Evolutionary conservation across 148 eudicot species (phyloP), one percentile per base, ranked within the genome.

Genomic region (Oxyria digyna): DNA sequence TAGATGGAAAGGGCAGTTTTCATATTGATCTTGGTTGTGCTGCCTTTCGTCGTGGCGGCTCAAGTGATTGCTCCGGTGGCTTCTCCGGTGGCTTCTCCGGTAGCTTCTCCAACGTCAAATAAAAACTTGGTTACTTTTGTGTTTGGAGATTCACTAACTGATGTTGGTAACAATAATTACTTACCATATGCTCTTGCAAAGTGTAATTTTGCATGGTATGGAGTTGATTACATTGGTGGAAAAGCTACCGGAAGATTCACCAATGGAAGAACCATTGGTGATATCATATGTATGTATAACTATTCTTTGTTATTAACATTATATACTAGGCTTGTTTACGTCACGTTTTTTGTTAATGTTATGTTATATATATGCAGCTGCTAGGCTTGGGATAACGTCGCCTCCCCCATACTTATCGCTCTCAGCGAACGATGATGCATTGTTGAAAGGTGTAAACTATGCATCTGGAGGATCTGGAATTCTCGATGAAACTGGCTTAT

Each of bases 401-500:
- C 91, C 98, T 9, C 98, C 98, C 0, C 81, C 98, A 3, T 92
- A 81, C 69, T 89, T 92, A 63, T 92, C 98, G 11, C 72, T 92
- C 54, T 50, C 84, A 8, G 78, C 82, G 9, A 78, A 76, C 11
- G 91, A 84, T 6, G 85, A 87, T 76, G 86, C 78, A 55, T n/a
- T 92, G 49, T 81, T 92, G n/a, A 71, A 80, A 71, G 98, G 98
- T 14, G 89, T 89, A 15, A 92, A 92, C 41, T 92, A 87, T 77
- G 98, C 98, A 27, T 92, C 98, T 13, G 98, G 98, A 21, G 98
- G 98, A 50, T 96, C 98, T 27, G 98, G 98, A 42, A 89, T 92
- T 84, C 96, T 92, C 69, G 89, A 87, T 42, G 98, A 92, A 37
- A 92, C 98, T 0, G 98, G 98, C 6, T 75, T 82, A 27, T 92